Evolutionary conservation across 495 filamentous ascomycete genomes (phyloP).

Genomic region (Talaromyces adpressus): DNA sequence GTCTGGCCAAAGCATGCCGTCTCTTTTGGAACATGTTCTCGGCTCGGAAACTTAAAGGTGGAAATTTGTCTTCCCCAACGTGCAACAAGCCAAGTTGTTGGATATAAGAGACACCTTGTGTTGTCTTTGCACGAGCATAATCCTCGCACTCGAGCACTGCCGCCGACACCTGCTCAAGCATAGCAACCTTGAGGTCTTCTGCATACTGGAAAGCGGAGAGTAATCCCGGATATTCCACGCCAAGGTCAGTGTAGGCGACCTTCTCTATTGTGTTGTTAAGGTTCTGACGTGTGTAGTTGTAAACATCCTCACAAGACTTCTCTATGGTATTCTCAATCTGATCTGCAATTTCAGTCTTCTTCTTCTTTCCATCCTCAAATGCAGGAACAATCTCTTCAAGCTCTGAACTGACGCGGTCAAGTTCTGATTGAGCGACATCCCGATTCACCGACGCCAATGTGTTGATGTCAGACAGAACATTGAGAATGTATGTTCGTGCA

Average conservation of each 20-base stretch:
- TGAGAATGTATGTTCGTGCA: constrained; percentile 92
- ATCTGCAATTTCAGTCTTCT: constrained; percentile 73
- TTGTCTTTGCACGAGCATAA: constrained; percentile 69
- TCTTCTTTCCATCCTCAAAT: constrained; percentile 76
- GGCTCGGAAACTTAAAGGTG: constrained; percentile 74
- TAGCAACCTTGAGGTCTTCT: constrained; percentile 84
- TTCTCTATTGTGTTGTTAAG: constrained; percentile 63
- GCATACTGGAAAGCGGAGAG: constrained; percentile 85
- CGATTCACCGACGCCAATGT: constrained; percentile 79
- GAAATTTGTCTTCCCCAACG: constrained; percentile 72
- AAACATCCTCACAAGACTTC: constrained; percentile 74
- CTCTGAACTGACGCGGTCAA: constrained; percentile 76
- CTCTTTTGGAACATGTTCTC: constrained; percentile 89
- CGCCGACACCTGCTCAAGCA: constrained; percentile 77
- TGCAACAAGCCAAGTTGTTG: constrained; percentile 83
- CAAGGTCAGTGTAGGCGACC: constrained; percentile 70
- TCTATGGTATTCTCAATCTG: constrained; percentile 78
- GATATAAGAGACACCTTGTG: constrained; percentile 77
- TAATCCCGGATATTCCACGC: constrained; percentile 79
- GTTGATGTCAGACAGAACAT: constrained; percentile 79
- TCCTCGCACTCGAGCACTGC: constrained; percentile 78
- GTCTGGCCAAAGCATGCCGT: constrained; percentile 69
- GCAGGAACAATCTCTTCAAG: constrained; percentile 76
- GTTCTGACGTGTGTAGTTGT: constrained; percentile 68
- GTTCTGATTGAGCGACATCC: constrained; percentile 77